These are phyloP conservation scores for Hypoxylon sp. DNA, from an alignment of 2,329 filamentous ascomycete species.

Conservation along the genomic window DNA sequence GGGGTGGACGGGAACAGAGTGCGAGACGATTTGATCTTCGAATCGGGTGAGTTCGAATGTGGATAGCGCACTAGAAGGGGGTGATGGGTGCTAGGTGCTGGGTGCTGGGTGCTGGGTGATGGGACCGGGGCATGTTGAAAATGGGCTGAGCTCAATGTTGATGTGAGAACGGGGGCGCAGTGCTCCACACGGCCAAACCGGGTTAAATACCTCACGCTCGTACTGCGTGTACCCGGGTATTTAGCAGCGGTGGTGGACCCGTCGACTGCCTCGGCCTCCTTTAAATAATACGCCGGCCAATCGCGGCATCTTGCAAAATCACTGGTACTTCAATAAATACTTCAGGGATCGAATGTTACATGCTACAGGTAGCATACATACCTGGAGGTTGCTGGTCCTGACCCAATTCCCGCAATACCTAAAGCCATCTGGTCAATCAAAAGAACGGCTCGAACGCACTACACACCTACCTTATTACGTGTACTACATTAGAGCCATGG, in stretches of 20 bases:
- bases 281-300: slow-evolving; percentile 35
- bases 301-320: slow-evolving; percentile 38
- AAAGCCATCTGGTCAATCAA: slow-evolving; percentile 17
- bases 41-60: slow-evolving; percentile 33
- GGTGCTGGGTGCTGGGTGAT: slow-evolving; percentile 16
- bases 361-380: slow-evolving; percentile 11
- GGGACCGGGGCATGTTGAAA: slow-evolving; percentile 28
- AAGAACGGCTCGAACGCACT: slow-evolving; percentile 12
- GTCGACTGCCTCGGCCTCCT: slow-evolving; percentile 20
- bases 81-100: slow-evolving; percentile 15
- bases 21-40: slow-evolving; percentile 32
- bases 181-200: slow-evolving; percentile 33
- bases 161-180: slow-evolving; percentile 27
- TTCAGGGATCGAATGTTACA: slow-evolving; percentile 32
- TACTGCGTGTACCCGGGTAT: slow-evolving; percentile 7
- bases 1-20: slow-evolving; percentile 15
- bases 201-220: slow-evolving; percentile 7
- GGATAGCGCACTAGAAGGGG: slow-evolving; percentile 19
- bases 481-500: slow-evolving; percentile 32
- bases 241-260: slow-evolving; percentile 23
- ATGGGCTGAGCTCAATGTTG: slow-evolving; percentile 35
- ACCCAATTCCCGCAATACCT: slow-evolving; percentile 24
- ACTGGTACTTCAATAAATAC: slow-evolving; percentile 3
- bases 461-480: slow-evolving; percentile 30
- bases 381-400: slow-evolving; percentile 1